These are phyloP conservation scores for Ashbya aceris DNA, from an alignment of 1,139 yeast genomes.

Conservation along the genomic window DNA sequence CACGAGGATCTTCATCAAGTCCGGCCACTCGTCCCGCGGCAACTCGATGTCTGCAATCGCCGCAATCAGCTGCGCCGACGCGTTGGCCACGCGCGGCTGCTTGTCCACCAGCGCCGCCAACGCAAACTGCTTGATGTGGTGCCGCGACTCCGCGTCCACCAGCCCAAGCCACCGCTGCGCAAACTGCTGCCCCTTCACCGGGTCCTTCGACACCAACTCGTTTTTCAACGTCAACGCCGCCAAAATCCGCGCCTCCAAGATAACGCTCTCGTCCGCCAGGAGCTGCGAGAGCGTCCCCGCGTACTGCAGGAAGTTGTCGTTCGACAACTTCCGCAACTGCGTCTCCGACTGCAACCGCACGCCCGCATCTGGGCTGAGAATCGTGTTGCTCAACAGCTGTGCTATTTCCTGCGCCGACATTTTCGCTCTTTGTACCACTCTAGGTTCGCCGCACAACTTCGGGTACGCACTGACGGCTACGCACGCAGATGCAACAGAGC, in stretches of 20 bases:
- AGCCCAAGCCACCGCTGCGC: slow-evolving; percentile 37
- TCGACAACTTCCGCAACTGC: slow-evolving; percentile 63
- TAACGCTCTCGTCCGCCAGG: slow-evolving; percentile 55
- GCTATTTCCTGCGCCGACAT: slow-evolving; percentile 46
- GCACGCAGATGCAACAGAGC: too few relatives aligned
- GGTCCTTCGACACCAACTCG: slow-evolving; percentile 72
- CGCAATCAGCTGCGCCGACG: slow-evolving; percentile 91
- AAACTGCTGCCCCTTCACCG: slow-evolving; percentile 41
- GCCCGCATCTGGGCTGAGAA: slow-evolving; percentile 52
- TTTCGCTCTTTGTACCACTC: not conserved
- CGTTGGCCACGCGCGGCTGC: slow-evolving; percentile 75
- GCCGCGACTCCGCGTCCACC: slow-evolving; percentile 46
- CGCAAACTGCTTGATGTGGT: slow-evolving; percentile 59
- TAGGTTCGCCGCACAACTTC: too few relatives aligned
- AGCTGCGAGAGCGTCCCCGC: slow-evolving; percentile 64
- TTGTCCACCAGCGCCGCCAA: slow-evolving; percentile 53
- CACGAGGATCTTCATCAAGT: slow-evolving; percentile 70
- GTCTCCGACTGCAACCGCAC: slow-evolving; percentile 75
- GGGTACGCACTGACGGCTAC: too few relatives aligned
- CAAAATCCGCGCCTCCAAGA: slow-evolving; percentile 79
- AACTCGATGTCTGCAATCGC: slow-evolving; percentile 93
- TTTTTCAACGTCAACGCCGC: slow-evolving; percentile 87
- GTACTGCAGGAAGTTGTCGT: slow-evolving; percentile 67
- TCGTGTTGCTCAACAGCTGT: slow-evolving; percentile 68
- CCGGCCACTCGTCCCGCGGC: slow-evolving; percentile 83